Conservation (phyloP, 805 yeast species). For the Ogataea saltuana region DNA sequence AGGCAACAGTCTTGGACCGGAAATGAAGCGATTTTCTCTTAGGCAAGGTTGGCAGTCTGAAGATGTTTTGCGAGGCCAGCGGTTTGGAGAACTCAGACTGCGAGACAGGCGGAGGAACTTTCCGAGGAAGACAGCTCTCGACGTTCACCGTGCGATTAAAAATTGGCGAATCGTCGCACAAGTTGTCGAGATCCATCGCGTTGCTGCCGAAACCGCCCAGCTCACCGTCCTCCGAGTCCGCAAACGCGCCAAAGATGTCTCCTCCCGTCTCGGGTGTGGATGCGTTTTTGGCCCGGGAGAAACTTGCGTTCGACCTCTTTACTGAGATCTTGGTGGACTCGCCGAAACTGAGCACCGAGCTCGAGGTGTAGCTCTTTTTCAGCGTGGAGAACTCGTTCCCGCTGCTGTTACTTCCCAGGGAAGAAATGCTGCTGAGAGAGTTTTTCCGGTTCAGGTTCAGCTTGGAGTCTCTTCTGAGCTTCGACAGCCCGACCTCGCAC, state of each 20-base stretch:
- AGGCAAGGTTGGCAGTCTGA: slow-evolving; percentile 25
- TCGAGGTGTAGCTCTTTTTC: slow-evolving; percentile 21
- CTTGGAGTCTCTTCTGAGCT: slow-evolving; percentile 39
- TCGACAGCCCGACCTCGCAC: slow-evolving; percentile 43
- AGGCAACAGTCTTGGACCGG: slow-evolving; percentile 29
- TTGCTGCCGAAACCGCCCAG: slow-evolving; percentile 31
- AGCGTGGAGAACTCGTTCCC: slow-evolving; percentile 11
- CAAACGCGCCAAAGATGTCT: slow-evolving; percentile 4
- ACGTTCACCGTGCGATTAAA: slow-evolving; percentile 13
- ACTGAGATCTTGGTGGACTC: slow-evolving; percentile 17
- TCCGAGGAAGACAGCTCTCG: not conserved
- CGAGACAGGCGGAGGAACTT: not conserved
- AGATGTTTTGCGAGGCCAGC: no score
- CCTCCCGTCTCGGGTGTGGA: not conserved
- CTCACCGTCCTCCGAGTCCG: no score
- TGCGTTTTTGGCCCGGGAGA: not conserved
- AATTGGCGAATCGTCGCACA: slow-evolving; percentile 28
- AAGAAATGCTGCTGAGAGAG: slow-evolving; percentile 20
- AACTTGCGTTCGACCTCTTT: not conserved
- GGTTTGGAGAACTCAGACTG: not conserved
- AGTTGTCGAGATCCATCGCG: slow-evolving; percentile 26
- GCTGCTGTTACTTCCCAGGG: slow-evolving; percentile 3
- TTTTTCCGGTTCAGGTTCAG: slow-evolving; percentile 30
- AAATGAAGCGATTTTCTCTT: slow-evolving; percentile 21
- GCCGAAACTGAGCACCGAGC: slow-evolving; percentile 27